Percentiles rank a stretch among this genome's conserved stretches.
phyloP scores from a whole-genome alignment of 208 protist genomes.

The Trypanosomatidae sp. region DNA sequence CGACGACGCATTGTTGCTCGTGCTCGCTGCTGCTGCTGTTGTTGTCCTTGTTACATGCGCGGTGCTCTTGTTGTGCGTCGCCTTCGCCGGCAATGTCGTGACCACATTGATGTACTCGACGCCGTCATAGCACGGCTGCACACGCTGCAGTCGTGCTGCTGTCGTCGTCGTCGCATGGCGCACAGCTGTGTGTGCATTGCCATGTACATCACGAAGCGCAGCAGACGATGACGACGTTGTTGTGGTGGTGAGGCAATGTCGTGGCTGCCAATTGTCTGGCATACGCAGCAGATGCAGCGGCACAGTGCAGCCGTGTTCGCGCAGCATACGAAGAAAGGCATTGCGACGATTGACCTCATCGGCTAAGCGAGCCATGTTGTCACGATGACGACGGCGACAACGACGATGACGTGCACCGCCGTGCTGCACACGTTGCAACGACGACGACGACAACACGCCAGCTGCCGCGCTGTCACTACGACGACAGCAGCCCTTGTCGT shows the following conservation, averaged over 20 bases:
- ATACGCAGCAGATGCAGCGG: background rate
- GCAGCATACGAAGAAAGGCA: background rate
- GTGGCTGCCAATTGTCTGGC: too few species aligned
- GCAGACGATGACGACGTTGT: too few species aligned
- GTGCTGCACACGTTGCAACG: too few species aligned
- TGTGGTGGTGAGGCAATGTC: too few species aligned
- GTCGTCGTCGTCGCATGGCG: too few species aligned
- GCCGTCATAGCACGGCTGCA: constrained; percentile 19
- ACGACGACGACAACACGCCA: too few species aligned
- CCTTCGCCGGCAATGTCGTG: constrained; percentile 1
- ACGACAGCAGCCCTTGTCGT: background rate
- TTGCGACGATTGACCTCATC: background rate
- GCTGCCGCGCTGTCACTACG: too few species aligned
- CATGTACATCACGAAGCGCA: too few species aligned
- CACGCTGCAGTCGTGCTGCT: too few species aligned
- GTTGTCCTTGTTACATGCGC: background rate
- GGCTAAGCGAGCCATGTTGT: background rate
- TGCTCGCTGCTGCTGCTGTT: background rate
- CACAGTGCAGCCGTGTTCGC: background rate
- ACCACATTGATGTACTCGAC: constrained; percentile 32
- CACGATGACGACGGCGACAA: background rate
- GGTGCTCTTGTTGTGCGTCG: background rate
- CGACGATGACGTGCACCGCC: background rate
- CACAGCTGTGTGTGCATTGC: too few species aligned
- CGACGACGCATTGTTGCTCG: too few species aligned